Percentiles rank a stretch among this genome's conserved stretches.
phyloP scores from a whole-genome alignment of 2,329 filamentous ascomycete genomes.

The Torrubiellomyces zombiae region DNA sequence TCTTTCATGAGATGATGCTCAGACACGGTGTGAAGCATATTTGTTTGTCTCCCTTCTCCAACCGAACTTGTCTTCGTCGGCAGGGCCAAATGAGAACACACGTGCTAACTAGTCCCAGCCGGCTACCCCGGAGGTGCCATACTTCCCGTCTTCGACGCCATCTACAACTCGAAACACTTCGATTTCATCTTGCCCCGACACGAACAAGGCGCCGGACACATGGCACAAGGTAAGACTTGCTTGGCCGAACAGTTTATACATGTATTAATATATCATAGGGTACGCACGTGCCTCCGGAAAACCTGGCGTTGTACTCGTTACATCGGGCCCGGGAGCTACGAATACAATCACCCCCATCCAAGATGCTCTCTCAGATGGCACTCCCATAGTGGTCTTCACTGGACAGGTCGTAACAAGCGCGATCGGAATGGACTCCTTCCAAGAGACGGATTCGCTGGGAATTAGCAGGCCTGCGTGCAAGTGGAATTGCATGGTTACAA shows the following conservation, averaged over 20 bases:
- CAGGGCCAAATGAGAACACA: not conserved
- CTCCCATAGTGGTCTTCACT: conserved; percentile 86
- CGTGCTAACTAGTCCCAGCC: conserved; percentile 29
- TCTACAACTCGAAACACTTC: conserved; percentile 95
- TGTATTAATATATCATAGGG: too few relatives aligned
- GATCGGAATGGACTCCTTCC: conserved; percentile 92
- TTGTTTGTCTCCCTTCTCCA: too few relatives aligned
- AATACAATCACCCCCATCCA: conserved; percentile 96
- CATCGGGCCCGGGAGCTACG: conserved; percentile 88
- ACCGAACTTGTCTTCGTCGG: conserved; percentile 1
- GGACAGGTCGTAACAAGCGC: conserved; percentile 82
- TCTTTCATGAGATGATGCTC: conserved; percentile 99
- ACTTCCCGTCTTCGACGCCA: conserved; percentile 94
- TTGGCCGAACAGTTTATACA: too few relatives aligned
- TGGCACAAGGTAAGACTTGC: conserved; percentile 95
- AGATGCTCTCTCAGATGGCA: conserved; percentile 88
- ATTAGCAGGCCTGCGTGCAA: conserved; percentile 94
- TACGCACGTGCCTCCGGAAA: conserved; percentile 89
- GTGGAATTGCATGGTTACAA: conserved; percentile 99
- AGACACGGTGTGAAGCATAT: conserved; percentile 83
- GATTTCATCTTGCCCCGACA: conserved; percentile 90
- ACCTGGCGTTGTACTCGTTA: conserved; percentile 90
- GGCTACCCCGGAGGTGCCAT: conserved; percentile 92
- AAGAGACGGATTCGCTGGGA: conserved; percentile 86
- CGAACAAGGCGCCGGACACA: conserved; percentile 95